Base-by-base conservation (phyloP, 208 protist species). In the Wallacemonas sp. region DNA sequence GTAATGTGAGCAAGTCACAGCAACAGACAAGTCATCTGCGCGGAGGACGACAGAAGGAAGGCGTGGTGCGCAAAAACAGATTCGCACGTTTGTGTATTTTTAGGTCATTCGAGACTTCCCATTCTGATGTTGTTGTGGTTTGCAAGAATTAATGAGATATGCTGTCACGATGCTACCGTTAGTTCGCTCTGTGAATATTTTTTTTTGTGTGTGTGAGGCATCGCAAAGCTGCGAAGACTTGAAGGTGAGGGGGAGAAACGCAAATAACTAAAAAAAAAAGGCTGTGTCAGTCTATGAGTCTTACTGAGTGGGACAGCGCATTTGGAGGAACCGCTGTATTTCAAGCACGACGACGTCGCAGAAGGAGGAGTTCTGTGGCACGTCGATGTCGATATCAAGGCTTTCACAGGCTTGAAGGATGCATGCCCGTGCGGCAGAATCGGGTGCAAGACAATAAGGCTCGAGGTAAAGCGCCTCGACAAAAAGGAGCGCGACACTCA, bases 401-500 rank as follows among this genome's bases (percentile, higher is more conserved):
- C 4, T 38, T 39, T 67, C 46, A 44, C 74, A 83, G 2, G 82
- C 71, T 0, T 65, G 62, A 14, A 90, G 60, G 58, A 96, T 29
- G 23, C 78, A 74, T 1, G 81, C 90, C 23, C 74, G 49, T 1
- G 90, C 87, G 27, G 83, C 64, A 26, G 60, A 83, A 43, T 91
- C 83, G 12, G 90, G 87, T 64, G 79, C 85, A 12, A 92, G 76
- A 67, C 90, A 95, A 43, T 70, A 58, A 9, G 43, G 49, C 36
- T 52, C 76, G 14, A 49, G 38, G 39, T 96, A 96, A 17, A 92
- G 49, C 14, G 58, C 38, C 57, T 83, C 67, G 27, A 83, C 56
- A 16, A 94, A 43, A 12, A 80, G 44, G 2, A 96, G 63, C 34
- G 84, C 77, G 2, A 96, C 56, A 21, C 68, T 70, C 11, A 79